Evolutionary conservation across 2,329 filamentous ascomycete species (phyloP).

Genomic region (Diaporthe destruens): DNA sequence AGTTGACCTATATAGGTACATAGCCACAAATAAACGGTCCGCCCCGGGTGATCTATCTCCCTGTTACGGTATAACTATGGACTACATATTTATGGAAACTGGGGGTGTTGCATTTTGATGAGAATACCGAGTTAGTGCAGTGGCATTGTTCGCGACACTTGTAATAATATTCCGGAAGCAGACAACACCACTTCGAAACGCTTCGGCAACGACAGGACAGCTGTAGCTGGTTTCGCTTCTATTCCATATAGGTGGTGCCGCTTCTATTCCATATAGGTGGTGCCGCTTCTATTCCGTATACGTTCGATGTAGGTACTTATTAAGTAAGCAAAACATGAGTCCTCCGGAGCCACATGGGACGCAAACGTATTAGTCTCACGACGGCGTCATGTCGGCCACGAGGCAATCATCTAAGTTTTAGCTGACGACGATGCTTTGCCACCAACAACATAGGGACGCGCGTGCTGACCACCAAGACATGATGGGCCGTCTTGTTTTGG

Average conservation of each 20-base stretch:
- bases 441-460: constrained; percentile 14
- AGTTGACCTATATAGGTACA: too few species aligned
- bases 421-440: constrained; percentile 33
- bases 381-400: constrained; percentile 16
- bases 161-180: neutral
- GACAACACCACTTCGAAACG: neutral
- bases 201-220: neutral
- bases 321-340: neutral
- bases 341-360: neutral
- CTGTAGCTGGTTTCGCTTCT: too few species aligned
- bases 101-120: too few species aligned
- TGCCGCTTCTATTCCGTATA: too few species aligned
- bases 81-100: too few species aligned
- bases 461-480: constrained; percentile 25
- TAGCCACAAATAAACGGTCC: neutral
- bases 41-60: neutral
- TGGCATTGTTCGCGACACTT: too few species aligned
- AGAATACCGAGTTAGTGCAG: too few species aligned
- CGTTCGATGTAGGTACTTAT: too few species aligned
- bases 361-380: constrained; percentile 1
- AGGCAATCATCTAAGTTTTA: neutral
- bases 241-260: too few species aligned
- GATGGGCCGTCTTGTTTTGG: neutral
- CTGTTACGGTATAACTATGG: too few species aligned
- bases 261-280: too few species aligned